These are phyloP conservation scores for Wickerhamomyces ciferrii DNA, from an alignment of 805 yeast genomes.

Conservation along the genomic window DNA sequence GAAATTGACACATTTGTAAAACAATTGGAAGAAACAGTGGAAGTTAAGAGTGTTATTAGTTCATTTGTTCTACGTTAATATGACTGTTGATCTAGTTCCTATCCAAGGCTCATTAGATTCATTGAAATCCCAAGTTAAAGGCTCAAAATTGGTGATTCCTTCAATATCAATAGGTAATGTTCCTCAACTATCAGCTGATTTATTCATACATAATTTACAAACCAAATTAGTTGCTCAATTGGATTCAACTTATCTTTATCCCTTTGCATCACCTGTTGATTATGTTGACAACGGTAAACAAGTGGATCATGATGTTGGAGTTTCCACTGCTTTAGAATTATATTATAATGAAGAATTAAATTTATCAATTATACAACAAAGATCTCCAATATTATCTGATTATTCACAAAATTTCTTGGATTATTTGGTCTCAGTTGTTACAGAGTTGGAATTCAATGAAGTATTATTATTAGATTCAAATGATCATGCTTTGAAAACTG, in stretches of 20 bases:
- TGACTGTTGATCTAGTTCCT: background rate
- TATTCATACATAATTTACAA: conserved; percentile 59
- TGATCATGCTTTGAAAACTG: conserved; percentile 48
- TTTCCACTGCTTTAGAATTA: conserved; percentile 64
- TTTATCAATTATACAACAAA: conserved; percentile 65
- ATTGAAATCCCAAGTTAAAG: conserved; percentile 9
- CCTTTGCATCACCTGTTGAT: conserved; percentile 82
- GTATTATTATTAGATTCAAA: conserved; percentile 66
- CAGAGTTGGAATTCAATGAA: conserved; percentile 31
- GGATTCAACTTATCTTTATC: conserved; percentile 61
- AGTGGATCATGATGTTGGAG: conserved; percentile 11
- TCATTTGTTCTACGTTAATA: too few species aligned
- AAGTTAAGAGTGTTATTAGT: too few species aligned
- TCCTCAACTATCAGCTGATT: conserved; percentile 77
- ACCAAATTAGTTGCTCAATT: conserved; percentile 49
- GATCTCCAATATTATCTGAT: conserved; percentile 80
- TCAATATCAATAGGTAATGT: conserved; percentile 84
- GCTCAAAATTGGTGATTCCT: conserved; percentile 60
- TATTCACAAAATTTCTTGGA: conserved; percentile 43
- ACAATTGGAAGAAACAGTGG: too few species aligned
- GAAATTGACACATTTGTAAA: too few species aligned
- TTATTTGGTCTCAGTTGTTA: conserved; percentile 48
- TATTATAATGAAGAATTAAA: conserved; percentile 37
- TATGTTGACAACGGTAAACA: conserved; percentile 19
- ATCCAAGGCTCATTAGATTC: background rate